Percentiles rank a stretch among this genome's conserved stretches.
phyloP scores from a whole-genome alignment of 2,329 filamentous ascomycete species.

The Pseudogymnoascus sp. region DNA sequence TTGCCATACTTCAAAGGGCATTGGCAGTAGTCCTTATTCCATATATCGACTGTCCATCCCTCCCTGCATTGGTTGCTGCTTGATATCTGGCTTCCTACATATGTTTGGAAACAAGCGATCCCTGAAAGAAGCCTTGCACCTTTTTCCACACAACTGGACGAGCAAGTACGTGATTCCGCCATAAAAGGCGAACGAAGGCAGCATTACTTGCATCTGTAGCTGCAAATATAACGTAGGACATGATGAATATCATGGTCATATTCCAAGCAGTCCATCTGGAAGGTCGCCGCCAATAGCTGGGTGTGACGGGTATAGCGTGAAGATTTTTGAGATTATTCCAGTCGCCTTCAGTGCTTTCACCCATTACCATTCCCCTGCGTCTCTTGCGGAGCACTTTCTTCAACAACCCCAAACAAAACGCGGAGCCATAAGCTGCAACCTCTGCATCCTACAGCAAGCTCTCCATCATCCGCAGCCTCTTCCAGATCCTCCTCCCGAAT shows the following conservation, averaged over 20 bases:
- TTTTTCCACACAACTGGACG: neutral
- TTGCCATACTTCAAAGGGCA: neutral
- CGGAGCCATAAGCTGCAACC: conserved; percentile 61
- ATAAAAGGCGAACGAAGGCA: neutral
- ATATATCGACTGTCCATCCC: neutral
- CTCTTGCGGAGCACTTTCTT: conserved; percentile 18
- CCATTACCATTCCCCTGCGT: neutral
- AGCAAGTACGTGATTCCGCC: neutral
- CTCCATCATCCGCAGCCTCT: conserved; percentile 48
- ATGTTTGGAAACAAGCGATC: neutral
- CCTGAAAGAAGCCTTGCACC: neutral
- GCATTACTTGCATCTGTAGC: neutral
- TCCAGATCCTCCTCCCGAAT: conserved; percentile 53
- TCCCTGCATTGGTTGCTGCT: neutral
- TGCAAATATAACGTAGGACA: neutral
- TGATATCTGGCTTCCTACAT: neutral
- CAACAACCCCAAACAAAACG: conserved; percentile 54
- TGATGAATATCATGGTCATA: neutral
- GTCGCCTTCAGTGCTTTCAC: conserved; percentile 47
- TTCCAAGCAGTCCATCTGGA: neutral
- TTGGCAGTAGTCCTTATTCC: neutral
- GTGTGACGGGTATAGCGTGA: conserved; percentile 84
- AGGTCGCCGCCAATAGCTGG: conserved; percentile 27
- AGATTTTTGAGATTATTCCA: conserved; percentile 68
- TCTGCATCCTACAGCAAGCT: conserved; percentile 56